phyloP scores from a whole-genome alignment of 23 red algal species.

The Gracilaria caudata region DNA sequence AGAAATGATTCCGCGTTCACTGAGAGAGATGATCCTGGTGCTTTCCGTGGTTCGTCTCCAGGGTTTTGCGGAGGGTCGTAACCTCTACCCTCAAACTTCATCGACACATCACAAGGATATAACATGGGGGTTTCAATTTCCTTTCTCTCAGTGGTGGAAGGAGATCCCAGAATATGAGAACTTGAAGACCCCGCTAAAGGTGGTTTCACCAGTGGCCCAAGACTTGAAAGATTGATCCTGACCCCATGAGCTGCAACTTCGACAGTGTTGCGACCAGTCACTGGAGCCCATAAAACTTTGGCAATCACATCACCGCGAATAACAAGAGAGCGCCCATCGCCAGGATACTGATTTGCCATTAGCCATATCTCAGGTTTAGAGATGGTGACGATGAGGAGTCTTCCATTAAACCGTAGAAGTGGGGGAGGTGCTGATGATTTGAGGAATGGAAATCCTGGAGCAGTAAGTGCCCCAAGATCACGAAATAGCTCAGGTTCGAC shows the following conservation, averaged over 20 bases:
- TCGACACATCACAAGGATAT: conserved; percentile 74
- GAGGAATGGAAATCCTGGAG: conserved; percentile 80
- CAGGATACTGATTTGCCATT: conserved; percentile 68
- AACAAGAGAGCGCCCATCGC: conserved; percentile 66
- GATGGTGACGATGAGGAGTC: conserved; percentile 70
- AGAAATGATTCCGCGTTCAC: conserved; percentile 77
- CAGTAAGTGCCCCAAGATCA: conserved; percentile 67
- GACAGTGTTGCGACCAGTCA: conserved; percentile 61
- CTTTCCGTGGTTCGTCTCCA: conserved; percentile 39
- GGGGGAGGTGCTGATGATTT: conserved; percentile 72
- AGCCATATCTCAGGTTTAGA: conserved; percentile 81
- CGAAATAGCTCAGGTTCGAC: conserved; percentile 79
- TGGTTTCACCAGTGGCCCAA: conserved; percentile 16
- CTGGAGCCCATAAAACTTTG: conserved; percentile 75
- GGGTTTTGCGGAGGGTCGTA: conserved; percentile 57
- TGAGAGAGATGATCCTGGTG: conserved; percentile 47
- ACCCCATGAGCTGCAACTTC: conserved; percentile 70
- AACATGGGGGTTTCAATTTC: conserved; percentile 77
- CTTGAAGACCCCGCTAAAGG: not conserved
- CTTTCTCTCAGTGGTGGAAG: conserved; percentile 2
- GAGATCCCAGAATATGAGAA: not conserved
- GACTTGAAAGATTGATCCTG: conserved; percentile 59
- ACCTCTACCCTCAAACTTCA: conserved; percentile 69
- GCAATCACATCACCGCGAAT: conserved; percentile 79
- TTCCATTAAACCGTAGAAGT: conserved; percentile 67